Evolutionary conservation across 2,329 filamentous ascomycete genomes (phyloP), one percentile per base, ranked within the genome.

Genomic region (Xylaria sp.): DNA sequence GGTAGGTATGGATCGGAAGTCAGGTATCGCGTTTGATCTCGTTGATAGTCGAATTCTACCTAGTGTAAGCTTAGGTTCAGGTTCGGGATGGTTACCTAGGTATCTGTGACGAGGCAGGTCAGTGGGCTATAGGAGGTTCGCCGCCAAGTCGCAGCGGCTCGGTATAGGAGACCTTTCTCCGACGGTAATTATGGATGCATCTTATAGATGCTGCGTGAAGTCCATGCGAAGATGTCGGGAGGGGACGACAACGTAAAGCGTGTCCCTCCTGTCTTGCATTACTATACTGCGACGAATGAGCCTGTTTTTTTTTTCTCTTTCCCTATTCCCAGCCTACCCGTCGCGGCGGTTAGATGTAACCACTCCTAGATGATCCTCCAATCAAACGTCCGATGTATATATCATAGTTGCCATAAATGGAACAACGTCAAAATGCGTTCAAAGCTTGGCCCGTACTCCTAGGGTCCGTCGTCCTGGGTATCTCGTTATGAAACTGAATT

Each of bases 191-290:
- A 31, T n/a, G 31, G 40, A 57, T 38, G 67, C 66, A 67, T 69
- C 66, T 44, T 60, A 57, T 66, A 29, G 64, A 68, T 67, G 68
- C 60, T 27, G 46, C 17, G 46, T 29, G 13, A 48, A 29, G 58
- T 65, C 67, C 68, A 68, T 70, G 66, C 67, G 61, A 64, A 63
- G 66, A 70, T 70, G 49, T 53, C 15, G 60, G 63, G 60, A 59
- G 60, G 63, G 52, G 17, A 52, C 40, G 37, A 51, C 53, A 23
- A 37, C 31, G 57, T 63, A 38, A 31, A 44, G 53, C 58, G 58
- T 41, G 58, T 63, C 63, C 58, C 65, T 65, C 63, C 55, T 67
- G 38, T 56, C 57, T 56, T 67, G 67, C 68, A 71, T 71, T 72
- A 71, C 68, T 72, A 71, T 69, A 52, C 66, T 70, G 63, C 52